Evolutionary conservation across 768 basidiomycete genomes (phyloP).

Genomic region (Pholiota microspora): DNA sequence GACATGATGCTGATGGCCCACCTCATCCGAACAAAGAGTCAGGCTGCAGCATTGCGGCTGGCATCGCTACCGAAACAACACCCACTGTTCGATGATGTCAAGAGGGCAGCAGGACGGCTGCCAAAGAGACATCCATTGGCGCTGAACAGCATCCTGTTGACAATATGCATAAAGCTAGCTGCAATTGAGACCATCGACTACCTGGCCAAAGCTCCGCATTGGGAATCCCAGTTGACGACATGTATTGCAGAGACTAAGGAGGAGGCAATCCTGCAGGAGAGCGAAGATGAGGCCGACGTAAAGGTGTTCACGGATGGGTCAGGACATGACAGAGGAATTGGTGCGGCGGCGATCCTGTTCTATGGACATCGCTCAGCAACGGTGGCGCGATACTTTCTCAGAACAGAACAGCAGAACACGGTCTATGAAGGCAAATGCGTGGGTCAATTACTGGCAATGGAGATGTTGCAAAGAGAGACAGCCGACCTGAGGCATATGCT

Average conservation of each 20-base stretch:
- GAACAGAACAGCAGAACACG: constrained; percentile 3
- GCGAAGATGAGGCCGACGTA: constrained; percentile 10
- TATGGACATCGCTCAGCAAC: too few relatives aligned
- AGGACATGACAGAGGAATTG: constrained; percentile 6
- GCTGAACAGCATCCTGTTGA: constrained; percentile 19
- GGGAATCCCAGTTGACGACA: not conserved
- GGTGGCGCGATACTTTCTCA: constrained; percentile 3
- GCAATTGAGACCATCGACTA: constrained; percentile 16
- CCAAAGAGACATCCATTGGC: constrained; percentile 18
- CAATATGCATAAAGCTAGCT: not conserved
- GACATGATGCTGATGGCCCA: not conserved
- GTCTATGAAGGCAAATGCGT: constrained; percentile 14
- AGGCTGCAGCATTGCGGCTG: constrained; percentile 8
- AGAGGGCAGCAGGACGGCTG: not conserved
- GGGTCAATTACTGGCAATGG: constrained; percentile 5
- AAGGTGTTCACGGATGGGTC: constrained; percentile 21
- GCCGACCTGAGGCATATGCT: too few relatives aligned
- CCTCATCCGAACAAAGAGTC: constrained; percentile 9
- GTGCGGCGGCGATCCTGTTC: constrained; percentile 14
- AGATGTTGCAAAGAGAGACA: too few relatives aligned
- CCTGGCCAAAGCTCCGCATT: not conserved
- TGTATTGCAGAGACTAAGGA: too few relatives aligned
- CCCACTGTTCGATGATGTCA: constrained; percentile 12
- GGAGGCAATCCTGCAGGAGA: not conserved
- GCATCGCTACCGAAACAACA: constrained; percentile 17